phyloP scores from a whole-genome alignment of 2,329 filamentous ascomycete genomes.

The Penicillium sclerotigenum region DNA sequence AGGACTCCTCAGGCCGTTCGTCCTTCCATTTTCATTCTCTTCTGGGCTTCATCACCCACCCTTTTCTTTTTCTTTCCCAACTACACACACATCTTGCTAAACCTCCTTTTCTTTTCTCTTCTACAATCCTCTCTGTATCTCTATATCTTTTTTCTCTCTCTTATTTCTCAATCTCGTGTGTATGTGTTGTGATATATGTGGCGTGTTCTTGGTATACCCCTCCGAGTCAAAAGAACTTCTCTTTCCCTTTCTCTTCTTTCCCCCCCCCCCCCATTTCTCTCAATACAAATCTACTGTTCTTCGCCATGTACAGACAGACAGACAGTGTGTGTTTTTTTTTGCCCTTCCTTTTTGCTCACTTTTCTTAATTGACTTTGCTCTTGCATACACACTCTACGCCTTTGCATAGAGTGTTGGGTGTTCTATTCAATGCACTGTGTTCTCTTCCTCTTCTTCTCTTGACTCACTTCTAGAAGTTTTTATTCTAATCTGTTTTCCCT shows the following conservation, averaged over 20 bases:
- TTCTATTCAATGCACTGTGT: background rate
- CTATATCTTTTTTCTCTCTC: conserved; percentile 7
- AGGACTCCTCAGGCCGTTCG: conserved; percentile 4
- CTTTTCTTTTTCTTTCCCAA: background rate
- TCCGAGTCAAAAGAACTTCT: conserved; percentile 21
- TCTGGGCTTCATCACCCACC: background rate
- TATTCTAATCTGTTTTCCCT: background rate
- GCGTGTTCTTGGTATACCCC: conserved; percentile 30
- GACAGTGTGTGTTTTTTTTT: background rate
- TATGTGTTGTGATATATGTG: conserved; percentile 25
- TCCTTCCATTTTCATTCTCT: conserved; percentile 3
- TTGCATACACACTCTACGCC: conserved; percentile 5
- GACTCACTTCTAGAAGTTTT: background rate
- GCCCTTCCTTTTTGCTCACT: background rate
- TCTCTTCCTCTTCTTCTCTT: background rate
- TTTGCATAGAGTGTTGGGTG: conserved; percentile 3
- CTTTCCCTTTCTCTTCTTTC: conserved; percentile 8
- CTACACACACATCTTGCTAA: background rate
- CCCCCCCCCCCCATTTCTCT: background rate
- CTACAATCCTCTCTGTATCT: conserved; percentile 5
- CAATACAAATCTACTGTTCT: conserved; percentile 5
- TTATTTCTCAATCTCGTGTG: conserved; percentile 7
- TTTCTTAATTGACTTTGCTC: background rate
- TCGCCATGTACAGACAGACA: conserved; percentile 12
- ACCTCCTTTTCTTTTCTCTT: conserved; percentile 14